A percentile compares a stretch with the other conserved stretches of the same genome.
These are phyloP conservation scores for Primulina tabacum DNA, from an alignment of 257 asterid species.

Conservation along the genomic window DNA sequence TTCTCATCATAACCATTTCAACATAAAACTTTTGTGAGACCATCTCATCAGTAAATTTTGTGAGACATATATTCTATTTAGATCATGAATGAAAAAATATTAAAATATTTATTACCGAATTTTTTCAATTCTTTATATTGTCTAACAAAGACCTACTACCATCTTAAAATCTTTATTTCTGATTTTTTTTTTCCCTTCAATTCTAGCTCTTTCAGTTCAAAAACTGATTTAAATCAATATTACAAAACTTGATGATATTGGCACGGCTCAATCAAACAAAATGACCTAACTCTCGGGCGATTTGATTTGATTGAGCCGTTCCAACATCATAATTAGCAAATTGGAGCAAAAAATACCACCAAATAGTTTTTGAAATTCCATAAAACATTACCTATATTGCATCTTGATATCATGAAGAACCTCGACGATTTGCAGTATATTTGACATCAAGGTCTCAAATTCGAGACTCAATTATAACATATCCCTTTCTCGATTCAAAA, in stretches of 20 bases:
- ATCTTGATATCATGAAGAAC: not conserved
- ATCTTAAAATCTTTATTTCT: not conserved
- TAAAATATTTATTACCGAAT: too few relatives aligned
- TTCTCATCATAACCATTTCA: not conserved
- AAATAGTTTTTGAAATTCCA: not conserved
- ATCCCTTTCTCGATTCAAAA: too few relatives aligned
- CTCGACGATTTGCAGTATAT: too few relatives aligned
- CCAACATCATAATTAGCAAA: constrained; percentile 40
- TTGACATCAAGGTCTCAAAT: too few relatives aligned
- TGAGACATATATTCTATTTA: too few relatives aligned
- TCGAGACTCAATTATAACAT: too few relatives aligned
- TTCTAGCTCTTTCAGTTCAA: not conserved
- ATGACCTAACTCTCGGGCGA: constrained; percentile 36
- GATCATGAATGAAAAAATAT: too few relatives aligned
- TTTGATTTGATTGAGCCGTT: constrained; percentile 58
- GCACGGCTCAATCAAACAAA: constrained; percentile 77
- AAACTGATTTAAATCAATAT: not conserved
- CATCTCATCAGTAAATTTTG: too few relatives aligned
- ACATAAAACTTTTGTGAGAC: too few relatives aligned
- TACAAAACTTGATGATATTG: constrained; percentile 39
- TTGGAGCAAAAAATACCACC: not conserved
- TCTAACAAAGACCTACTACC: too few relatives aligned
- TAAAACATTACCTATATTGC: constrained; percentile 11
- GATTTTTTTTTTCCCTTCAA: not conserved
- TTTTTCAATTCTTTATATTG: too few relatives aligned